Evolutionary conservation across 371 early-diverging fungal species (phyloP), one percentile per base, ranked within the genome.

Genomic region (Fennellomyces sp.): DNA sequence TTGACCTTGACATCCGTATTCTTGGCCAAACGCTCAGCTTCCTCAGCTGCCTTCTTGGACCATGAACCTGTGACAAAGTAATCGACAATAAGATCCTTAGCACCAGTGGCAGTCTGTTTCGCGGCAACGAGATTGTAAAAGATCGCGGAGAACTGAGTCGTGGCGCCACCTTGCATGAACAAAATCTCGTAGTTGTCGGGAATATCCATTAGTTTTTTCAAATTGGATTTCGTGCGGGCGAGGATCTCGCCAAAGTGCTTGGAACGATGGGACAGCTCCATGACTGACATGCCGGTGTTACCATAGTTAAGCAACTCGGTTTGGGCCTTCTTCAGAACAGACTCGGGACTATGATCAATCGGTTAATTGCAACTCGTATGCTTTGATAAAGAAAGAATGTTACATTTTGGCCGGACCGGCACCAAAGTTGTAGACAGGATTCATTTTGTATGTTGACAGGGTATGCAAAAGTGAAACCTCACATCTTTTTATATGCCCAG

Each of bases 121-220:
- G 83, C 64, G 2, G 89, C 89, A n/a, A 94, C 69, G 53, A 97
- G 77, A 67, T 97, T 98, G 68, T 92, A 92, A 39, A 92, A 88
- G 2, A 93, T 77, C 3, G 94, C 88, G 0, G 95, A 87, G 75
- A 97, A 98, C 79, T 94, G 94, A 8, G 94, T 88, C 19, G 94
- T 89, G 3, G 94, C 98, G 35, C 98, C 98, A 57, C 98, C 97
- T 73, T 96, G 96, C 90, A 96, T 89, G 69, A 95, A 98, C 51
- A 95, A 60, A 50, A 97, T 84, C 49, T 86, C 78, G 80, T 97
- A 95, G 79, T 92, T 89, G 61, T 78, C 76, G n/a, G 97, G 97
- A 47, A 98, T 85, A 19, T 80, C 64, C 58, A 96, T 77, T 19
- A 97, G 74, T 11, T 76, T 42, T 4, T 85, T 79, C 47, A 96